Evolutionary conservation across 2,329 filamentous ascomycete genomes (phyloP), one percentile per base, ranked within the genome.

Genomic region (Erysiphe pulchra): DNA sequence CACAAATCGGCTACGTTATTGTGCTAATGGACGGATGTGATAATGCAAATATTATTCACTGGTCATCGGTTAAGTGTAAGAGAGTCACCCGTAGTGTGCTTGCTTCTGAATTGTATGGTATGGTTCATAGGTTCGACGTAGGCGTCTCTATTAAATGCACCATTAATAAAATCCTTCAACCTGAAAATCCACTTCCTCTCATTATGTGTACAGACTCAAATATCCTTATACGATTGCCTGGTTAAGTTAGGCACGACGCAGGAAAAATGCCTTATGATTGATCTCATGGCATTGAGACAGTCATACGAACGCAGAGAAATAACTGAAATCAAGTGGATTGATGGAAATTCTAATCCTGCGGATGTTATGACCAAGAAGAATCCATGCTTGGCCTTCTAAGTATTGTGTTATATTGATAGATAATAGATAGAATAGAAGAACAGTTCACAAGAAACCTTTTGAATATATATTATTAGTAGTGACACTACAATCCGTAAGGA

Each of bases 341-440:
- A 46, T 33, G 38, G 45, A 10, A 41, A 50, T 12, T 17, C 32
- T n/a, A 17, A 53, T 34, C 46, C 36, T 14, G 42, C 47, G 1
- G 45, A 53, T 32, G 40, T 43, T n/a, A 45, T 51, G 20, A 53
- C 45, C 1, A 52, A 53, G 31, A 24, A n/a, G 9, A 45, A 28
- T 5, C 33, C 46, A 1, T 48, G 49, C 24, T 24, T 24, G 20
- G 20, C 3, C 20, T 24, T 24, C n/a, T n/a, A n/a, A n/a, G n/a
- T n/a, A n/a, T n/a, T n/a, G n/a, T n/a, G n/a, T n/a, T n/a, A n/a
- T n/a, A n/a, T n/a, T n/a, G n/a, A n/a, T n/a, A n/a, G n/a, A n/a
- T n/a, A n/a, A n/a, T n/a, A n/a, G n/a, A n/a, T n/a, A n/a, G n/a
- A n/a, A n/a, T n/a, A n/a, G n/a, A n/a, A n/a, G n/a, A n/a, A n/a